Base-by-base conservation (phyloP, 768 basidiomycete species). In the Naganishia randhawae region DNA sequence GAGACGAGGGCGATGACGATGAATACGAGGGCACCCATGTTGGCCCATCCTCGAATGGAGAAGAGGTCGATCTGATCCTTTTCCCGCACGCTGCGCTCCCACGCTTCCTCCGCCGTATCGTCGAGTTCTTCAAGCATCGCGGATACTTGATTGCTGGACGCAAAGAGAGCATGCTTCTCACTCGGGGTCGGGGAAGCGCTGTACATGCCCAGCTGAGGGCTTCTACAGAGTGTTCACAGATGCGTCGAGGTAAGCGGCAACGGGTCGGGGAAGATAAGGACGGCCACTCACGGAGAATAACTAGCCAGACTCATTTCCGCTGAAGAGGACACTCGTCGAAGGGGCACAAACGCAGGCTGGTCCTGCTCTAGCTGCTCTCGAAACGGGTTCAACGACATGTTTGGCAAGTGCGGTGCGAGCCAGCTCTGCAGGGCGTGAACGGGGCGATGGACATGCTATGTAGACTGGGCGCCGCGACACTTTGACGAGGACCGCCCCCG, bases 1-100 rank as follows among this genome's bases (percentile, higher is more conserved):
- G 69, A 63, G 68, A 92, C 85, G 76, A 96, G 86, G 11, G 95
- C 95, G 74, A 90, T 94, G 41, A 89, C 92, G 25, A 88, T 88
- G 73, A 96, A 97, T n/a, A 96, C 84, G 19, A 97, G 85, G 32
- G 87, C 88, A 17, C 84, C 82, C n/a, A 85, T 84, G 76, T 97
- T 97, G 27, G 84, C 80, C 86, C 91, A 89, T 1, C 95, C 95
- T 78, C 93, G 84, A 70, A 83, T 80, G 6, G 89, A 89, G 72
- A 88, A 86, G 32, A 89, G 81, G 71, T 83, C 83, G 50, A 86
- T 85, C 45, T 85, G 84, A 35, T 77, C 78, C 72, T 88, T 86
- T 50, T 83, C 81, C 16, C 33, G 27, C 25, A 67, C 42, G 25
- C 19, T n/a, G 29, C 55, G 53, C 31, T 67, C 66, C 66, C 66